Evolutionary conservation across 2,329 filamentous ascomycete species (phyloP), one percentile per base, ranked within the genome.

Genomic region (Onygena corvina): DNA sequence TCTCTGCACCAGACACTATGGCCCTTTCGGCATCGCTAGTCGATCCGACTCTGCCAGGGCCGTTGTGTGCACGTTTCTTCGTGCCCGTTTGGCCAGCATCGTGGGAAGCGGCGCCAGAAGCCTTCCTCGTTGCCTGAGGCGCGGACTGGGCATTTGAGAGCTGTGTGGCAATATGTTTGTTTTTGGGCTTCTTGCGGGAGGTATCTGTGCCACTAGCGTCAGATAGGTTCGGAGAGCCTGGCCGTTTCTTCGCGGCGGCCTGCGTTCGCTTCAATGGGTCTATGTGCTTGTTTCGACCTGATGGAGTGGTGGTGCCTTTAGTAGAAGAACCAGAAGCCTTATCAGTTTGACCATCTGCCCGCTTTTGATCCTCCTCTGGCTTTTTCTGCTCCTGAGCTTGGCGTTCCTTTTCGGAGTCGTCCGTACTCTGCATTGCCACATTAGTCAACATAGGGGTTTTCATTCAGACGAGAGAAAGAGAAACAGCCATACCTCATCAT

Each of bases 121-220:
- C 50, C 16, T 48, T 44, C 23, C 44, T 27, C 33, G 53, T 58
- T 16, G 66, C 62, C 51, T 66, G 64, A 23, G 62, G 56, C 11
- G 53, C 35, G n/a, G 51, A 35, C 18, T 50, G 47, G 11, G 52
- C 51, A 3, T 45, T 46, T 3, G 58, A 55, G 18, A 59, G 52
- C 44, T 64, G 64, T n/a, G 61, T 55, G 3, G 59, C 50, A 8
- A 56, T 54, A 53, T 79, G 76, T 62, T 83, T 84, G 69, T 83
- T 85, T 61, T 84, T 79, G 63, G 76, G 78, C 70, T 86, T 86
- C 68, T 92, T 88, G 56, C 84, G 83, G 20, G 81, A 79, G 0
- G 86, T 90, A 64, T 96, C 90, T 58, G 89, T 93, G 48, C 87
- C 90, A 63, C 87, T 94, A 7, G 87, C 87, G 63, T 96, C 90